Evolutionary conservation across 2,329 filamentous ascomycete genomes (phyloP).

Genomic region (Drechmeria coniospora): DNA sequence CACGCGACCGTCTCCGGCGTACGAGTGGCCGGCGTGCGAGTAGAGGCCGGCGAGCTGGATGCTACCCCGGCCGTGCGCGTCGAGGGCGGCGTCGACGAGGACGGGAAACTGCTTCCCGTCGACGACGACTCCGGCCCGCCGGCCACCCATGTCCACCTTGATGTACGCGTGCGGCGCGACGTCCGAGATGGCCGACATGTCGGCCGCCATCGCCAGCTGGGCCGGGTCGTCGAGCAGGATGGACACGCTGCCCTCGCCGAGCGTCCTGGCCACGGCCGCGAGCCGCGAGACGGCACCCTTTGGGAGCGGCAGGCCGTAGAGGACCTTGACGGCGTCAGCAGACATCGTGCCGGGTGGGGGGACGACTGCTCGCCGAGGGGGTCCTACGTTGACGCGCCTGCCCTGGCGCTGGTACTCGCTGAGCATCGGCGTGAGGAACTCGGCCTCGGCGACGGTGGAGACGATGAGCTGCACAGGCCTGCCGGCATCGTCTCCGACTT

Average conservation of each 20-base stretch:
- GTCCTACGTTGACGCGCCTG: conserved; percentile 41
- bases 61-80: conserved; percentile 12
- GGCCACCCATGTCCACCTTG: conserved; percentile 61
- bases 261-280: conserved; percentile 32
- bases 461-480: conserved; percentile 46
- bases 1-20: conserved; percentile 25
- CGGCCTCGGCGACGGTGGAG: conserved; percentile 61
- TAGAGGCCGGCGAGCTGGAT: conserved; percentile 49
- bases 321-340: conserved; percentile 26
- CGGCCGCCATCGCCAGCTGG: conserved; percentile 37
- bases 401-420: conserved; percentile 38
- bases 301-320: conserved; percentile 58
- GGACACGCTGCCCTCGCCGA: conserved; percentile 41
- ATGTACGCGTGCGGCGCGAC: conserved; percentile 43
- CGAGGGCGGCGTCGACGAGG: conserved; percentile 19
- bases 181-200: conserved; percentile 25
- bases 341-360: neutral
- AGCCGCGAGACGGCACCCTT: conserved; percentile 46
- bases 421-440: conserved; percentile 47
- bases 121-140: conserved; percentile 49
- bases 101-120: conserved; percentile 34
- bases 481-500: conserved; percentile 43
- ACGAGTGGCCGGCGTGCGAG: conserved; percentile 59
- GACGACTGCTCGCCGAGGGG: too few species aligned
- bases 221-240: conserved; percentile 55